Percentiles rank a stretch among this genome's conserved stretches.
These are phyloP conservation scores for Rhododendron simsii DNA, from an alignment of 148 eudicot genomes.

Conservation along the genomic window DNA sequence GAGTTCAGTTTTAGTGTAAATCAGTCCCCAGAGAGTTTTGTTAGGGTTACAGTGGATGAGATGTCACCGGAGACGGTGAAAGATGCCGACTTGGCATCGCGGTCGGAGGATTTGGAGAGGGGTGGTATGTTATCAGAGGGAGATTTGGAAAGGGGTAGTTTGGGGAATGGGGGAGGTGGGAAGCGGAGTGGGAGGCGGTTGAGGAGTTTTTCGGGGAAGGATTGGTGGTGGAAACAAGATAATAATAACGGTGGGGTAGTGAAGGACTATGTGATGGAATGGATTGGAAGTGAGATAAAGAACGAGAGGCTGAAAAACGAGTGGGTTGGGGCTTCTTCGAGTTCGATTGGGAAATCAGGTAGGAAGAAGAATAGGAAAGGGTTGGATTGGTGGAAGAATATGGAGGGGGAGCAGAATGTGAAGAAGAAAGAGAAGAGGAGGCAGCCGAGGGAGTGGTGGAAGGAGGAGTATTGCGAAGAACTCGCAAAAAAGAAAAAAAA, in stretches of 20 bases:
- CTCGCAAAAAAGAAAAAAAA: conserved; percentile 67
- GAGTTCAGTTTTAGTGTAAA: conserved; percentile 36
- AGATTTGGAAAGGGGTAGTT: conserved; percentile 32
- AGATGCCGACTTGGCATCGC: background rate
- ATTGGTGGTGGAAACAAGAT: conserved; percentile 71
- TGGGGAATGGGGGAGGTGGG: conserved; percentile 20
- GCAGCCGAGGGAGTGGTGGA: conserved; percentile 96
- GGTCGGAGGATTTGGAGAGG: background rate
- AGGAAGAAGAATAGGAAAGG: conserved; percentile 53
- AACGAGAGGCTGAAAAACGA: conserved; percentile 50
- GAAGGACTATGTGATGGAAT: conserved; percentile 94
- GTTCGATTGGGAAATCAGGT: conserved; percentile 32
- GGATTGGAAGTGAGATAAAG: conserved; percentile 79
- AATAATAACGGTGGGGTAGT: conserved; percentile 31
- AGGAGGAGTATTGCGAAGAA: conserved; percentile 86
- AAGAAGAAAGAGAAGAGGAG: conserved; percentile 55
- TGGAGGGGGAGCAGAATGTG: conserved; percentile 47
- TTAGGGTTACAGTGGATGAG: conserved; percentile 35
- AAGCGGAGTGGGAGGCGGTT: conserved; percentile 26
- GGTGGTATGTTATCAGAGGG: conserved; percentile 43
- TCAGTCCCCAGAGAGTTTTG: conserved; percentile 57
- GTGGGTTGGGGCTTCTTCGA: conserved; percentile 57
- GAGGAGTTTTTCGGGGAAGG: conserved; percentile 36
- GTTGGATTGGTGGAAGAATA: conserved; percentile 76
- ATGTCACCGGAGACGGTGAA: conserved; percentile 52